phyloP scores from a whole-genome alignment of 257 asterid species.

The Plectranthus barbatus region DNA sequence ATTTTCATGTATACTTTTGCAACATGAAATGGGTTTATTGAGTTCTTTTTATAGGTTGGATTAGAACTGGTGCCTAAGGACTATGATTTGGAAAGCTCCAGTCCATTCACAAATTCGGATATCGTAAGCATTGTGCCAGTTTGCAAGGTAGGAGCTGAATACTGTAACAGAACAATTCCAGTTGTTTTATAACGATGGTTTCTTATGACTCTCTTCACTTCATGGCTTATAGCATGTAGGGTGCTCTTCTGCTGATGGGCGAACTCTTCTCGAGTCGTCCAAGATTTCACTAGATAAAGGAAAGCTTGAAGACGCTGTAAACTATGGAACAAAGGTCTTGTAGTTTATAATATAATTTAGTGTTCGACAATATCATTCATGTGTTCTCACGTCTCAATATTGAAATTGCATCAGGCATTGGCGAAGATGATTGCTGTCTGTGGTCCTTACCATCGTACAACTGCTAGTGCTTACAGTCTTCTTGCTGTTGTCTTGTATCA shows the following conservation, averaged over 20 bases:
- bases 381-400: constrained; percentile 13
- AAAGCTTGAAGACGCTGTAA: constrained; percentile 93
- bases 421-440: constrained; percentile 96
- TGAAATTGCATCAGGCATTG: constrained; percentile 54
- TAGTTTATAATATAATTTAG: not conserved
- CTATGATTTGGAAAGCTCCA: constrained; percentile 75
- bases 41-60: constrained; percentile 65
- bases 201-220: constrained; percentile 8
- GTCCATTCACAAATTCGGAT: constrained; percentile 70
- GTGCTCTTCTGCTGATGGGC: constrained; percentile 97
- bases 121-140: constrained; percentile 80
- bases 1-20: constrained; percentile 12
- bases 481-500: constrained; percentile 98
- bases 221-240: constrained; percentile 63
- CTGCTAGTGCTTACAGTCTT: constrained; percentile 98
- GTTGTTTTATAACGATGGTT: constrained; percentile 1
- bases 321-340: constrained; percentile 80
- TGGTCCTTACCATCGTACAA: constrained; percentile 94
- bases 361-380: not conserved
- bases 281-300: constrained; percentile 98
- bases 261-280: constrained; percentile 86
- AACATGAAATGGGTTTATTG: constrained; percentile 14
- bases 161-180: not conserved
- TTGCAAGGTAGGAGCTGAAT: constrained; percentile 59
- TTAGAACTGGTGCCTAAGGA: constrained; percentile 87